Percentiles rank a stretch among this genome's conserved stretches.
phyloP scores from a whole-genome alignment of 2,329 filamentous ascomycete species.

The Exutisphaerella laricina region DNA sequence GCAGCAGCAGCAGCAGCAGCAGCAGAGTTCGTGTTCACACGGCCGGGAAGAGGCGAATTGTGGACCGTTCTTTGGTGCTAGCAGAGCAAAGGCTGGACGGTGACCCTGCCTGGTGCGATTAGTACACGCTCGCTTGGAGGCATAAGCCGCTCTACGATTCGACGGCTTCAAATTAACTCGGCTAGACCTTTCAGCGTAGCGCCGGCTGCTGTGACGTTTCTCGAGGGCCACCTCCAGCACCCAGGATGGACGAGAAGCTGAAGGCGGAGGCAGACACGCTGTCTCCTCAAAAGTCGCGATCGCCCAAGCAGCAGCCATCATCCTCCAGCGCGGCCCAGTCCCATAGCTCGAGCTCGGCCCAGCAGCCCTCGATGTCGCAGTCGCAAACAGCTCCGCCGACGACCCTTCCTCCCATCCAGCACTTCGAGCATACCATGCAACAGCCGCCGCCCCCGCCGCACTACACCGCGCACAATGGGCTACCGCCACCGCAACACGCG shows the following conservation, averaged over 20 bases:
- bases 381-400: not conserved
- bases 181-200: no score
- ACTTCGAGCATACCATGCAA: slow-evolving; percentile 23
- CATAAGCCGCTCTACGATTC: no score
- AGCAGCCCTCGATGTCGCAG: not conserved
- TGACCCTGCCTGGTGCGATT: no score
- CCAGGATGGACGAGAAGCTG: not conserved
- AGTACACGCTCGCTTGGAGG: no score
- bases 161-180: slow-evolving; percentile 2
- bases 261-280: slow-evolving; percentile 5
- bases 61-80: no score
- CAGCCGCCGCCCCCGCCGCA: slow-evolving; percentile 20
- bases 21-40: no score
- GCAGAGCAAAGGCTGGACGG: no score
- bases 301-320: not conserved
- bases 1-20: no score
- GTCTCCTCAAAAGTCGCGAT: not conserved
- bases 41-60: no score
- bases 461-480: slow-evolving; percentile 16
- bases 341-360: slow-evolving; percentile 30
- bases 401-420: slow-evolving; percentile 24
- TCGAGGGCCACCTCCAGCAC: no score
- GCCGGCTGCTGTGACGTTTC: no score
- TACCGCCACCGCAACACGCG: slow-evolving; percentile 1
- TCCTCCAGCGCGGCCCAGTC: not conserved